phyloP scores from a whole-genome alignment of 805 yeast species.

The Pichia heedii region DNA sequence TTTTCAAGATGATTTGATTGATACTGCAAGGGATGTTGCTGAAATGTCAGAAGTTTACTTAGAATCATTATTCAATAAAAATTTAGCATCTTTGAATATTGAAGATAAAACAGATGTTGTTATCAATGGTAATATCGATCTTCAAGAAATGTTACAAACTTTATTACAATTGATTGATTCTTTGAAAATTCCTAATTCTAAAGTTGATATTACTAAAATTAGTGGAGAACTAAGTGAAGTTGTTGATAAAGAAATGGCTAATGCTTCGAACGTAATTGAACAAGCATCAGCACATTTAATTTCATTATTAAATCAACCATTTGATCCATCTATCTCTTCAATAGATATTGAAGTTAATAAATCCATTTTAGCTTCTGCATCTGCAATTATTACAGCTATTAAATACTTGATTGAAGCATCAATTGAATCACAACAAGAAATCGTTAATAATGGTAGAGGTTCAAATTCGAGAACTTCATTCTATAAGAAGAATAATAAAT shows the following conservation, averaged over 20 bases:
- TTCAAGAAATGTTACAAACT: constrained; percentile 62
- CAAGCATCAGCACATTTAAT: constrained; percentile 55
- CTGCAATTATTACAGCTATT: constrained; percentile 72
- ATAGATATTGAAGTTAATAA: constrained; percentile 63
- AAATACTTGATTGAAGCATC: constrained; percentile 65
- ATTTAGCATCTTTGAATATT: constrained; percentile 39
- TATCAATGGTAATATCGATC: constrained; percentile 62
- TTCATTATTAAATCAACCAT: constrained; percentile 38
- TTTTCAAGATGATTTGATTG: constrained; percentile 43
- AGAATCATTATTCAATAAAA: constrained; percentile 45
- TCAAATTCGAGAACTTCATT: constrained; percentile 59
- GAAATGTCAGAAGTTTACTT: constrained; percentile 54
- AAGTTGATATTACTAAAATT: constrained; percentile 18
- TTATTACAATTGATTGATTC: constrained; percentile 48
- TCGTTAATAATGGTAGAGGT: constrained; percentile 56
- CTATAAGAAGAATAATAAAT: constrained; percentile 78
- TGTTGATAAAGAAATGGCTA: constrained; percentile 64
- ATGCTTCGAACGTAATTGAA: constrained; percentile 63
- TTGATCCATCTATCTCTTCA: constrained; percentile 43
- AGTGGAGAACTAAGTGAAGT: constrained; percentile 54
- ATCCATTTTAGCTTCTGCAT: constrained; percentile 68
- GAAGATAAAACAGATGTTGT: constrained; percentile 71
- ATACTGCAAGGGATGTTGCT: constrained; percentile 47
- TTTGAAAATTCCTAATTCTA: constrained; percentile 31
- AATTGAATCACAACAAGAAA: constrained; percentile 73